These are phyloP conservation scores for Suillus fuscotomentosus DNA, from an alignment of 768 basidiomycete genomes.

Conservation along the genomic window DNA sequence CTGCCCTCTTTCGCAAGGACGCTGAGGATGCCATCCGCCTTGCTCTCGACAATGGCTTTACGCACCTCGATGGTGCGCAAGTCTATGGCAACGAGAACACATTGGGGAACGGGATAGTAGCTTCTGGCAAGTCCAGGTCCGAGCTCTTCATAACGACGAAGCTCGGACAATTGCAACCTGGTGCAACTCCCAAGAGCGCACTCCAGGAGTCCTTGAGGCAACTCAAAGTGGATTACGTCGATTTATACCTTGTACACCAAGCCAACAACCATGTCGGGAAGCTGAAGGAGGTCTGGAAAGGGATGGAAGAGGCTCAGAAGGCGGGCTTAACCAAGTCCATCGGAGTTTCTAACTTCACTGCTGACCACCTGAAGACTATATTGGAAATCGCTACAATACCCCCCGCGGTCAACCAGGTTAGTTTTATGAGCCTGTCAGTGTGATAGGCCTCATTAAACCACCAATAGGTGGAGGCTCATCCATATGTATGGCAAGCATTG, in stretches of 20 bases:
- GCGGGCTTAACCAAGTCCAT: constrained; percentile 41
- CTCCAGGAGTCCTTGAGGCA: constrained; percentile 54
- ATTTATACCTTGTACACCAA: constrained; percentile 63
- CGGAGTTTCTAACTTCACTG: constrained; percentile 57
- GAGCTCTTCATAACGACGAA: constrained; percentile 67
- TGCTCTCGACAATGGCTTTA: constrained; percentile 57
- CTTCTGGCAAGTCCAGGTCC: constrained; percentile 49
- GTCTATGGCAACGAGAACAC: constrained; percentile 54
- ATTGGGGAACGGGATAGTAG: constrained; percentile 49
- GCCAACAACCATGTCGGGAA: constrained; percentile 38
- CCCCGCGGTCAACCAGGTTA: constrained; percentile 57
- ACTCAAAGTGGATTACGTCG: constrained; percentile 54
- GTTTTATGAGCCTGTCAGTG: neutral
- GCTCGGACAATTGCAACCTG: constrained; percentile 32
- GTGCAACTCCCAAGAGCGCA: constrained; percentile 46
- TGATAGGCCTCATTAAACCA: neutral
- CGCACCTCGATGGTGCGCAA: constrained; percentile 67
- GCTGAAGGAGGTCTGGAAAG: constrained; percentile 55
- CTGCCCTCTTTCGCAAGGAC: constrained; percentile 47
- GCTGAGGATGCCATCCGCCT: constrained; percentile 35
- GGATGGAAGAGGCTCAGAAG: constrained; percentile 54
- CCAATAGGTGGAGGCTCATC: constrained; percentile 50
- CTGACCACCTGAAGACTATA: constrained; percentile 42
- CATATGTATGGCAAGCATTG: constrained; percentile 46
- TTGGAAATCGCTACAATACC: constrained; percentile 40